Evolutionary conservation across 176 grass and related monocot species (phyloP).

Genomic region (Bothriochloa decipiens): DNA sequence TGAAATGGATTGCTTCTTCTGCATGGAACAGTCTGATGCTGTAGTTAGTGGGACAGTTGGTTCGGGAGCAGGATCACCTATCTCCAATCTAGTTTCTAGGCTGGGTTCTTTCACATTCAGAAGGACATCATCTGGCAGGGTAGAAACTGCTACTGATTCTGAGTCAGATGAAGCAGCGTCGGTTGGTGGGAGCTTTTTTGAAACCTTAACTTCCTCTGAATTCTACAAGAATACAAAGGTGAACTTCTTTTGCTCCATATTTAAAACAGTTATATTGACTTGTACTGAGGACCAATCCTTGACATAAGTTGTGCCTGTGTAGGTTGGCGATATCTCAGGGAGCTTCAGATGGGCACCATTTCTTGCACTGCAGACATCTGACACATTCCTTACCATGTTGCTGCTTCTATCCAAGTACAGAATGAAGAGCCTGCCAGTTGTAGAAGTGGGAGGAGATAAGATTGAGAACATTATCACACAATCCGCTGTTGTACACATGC

Average conservation of each 20-base stretch:
- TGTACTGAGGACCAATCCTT: constrained; percentile 12
- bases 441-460: constrained; percentile 80
- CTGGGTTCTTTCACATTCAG: constrained; percentile 67
- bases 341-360: constrained; percentile 97
- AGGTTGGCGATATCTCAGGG: constrained; percentile 90
- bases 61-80: constrained; percentile 53
- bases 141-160: constrained; percentile 53
- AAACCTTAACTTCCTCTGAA: constrained; percentile 88
- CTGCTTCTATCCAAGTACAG: constrained; percentile 93
- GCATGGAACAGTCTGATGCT: constrained; percentile 60
- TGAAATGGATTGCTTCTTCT: constrained; percentile 36
- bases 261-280: background rate
- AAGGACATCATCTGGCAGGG: constrained; percentile 54
- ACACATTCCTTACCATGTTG: constrained; percentile 96
- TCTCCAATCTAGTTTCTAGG: constrained; percentile 48
- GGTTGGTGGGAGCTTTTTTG: constrained; percentile 83
- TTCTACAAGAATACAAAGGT: constrained; percentile 99
- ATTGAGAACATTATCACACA: constrained; percentile 97
- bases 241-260: constrained; percentile 20
- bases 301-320: background rate
- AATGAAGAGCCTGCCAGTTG: constrained; percentile 96
- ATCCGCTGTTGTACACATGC: constrained; percentile 90
- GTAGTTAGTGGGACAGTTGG: constrained; percentile 49
- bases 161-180: constrained; percentile 59
- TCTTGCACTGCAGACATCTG: constrained; percentile 90